Conservation (phyloP, 805 yeast species). For the Candida awuae region DNA sequence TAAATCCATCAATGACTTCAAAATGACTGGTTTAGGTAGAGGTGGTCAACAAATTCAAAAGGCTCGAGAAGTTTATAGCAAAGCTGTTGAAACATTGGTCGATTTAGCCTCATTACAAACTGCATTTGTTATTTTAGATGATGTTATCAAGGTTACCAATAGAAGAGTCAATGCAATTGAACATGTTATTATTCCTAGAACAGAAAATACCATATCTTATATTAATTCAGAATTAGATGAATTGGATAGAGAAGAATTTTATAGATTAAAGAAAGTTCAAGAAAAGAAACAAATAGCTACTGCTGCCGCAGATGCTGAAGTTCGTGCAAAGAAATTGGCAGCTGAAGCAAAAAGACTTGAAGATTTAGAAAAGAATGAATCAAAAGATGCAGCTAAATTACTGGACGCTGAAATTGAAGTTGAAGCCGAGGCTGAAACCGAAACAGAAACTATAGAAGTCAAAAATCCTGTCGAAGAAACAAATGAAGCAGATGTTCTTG, state of each 20-base stretch:
- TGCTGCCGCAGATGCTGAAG: conserved; percentile 56
- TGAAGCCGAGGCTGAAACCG: conserved; percentile 6
- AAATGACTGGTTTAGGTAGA: conserved; percentile 92
- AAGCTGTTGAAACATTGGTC: conserved; percentile 94
- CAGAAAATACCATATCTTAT: conserved; percentile 87
- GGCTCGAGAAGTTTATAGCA: conserved; percentile 87
- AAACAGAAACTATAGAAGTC: conserved; percentile 8
- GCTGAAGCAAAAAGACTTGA: conserved; percentile 10
- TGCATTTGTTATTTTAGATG: conserved; percentile 92
- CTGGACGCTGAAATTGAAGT: conserved; percentile 16
- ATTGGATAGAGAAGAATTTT: conserved; percentile 96
- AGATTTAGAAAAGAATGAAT: conserved; percentile 12
- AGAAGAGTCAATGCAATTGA: conserved; percentile 98
- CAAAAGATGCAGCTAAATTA: conserved; percentile 14
- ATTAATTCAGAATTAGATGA: conserved; percentile 96
- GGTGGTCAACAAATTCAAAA: conserved; percentile 98
- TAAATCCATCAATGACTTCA: conserved; percentile 84
- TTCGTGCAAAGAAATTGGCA: conserved; percentile 27
- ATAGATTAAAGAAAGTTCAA: conserved; percentile 91
- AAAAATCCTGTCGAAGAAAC: conserved; percentile 8
- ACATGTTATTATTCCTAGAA: conserved; percentile 95
- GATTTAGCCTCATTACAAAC: conserved; percentile 95
- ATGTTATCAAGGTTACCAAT: conserved; percentile 94
- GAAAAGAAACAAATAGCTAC: conserved; percentile 83
- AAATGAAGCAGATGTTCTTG: conserved; percentile 17